Percentiles rank a stretch among this genome's conserved stretches.
Evolutionary conservation across 306 rosid genomes (phyloP).

Genomic region (Rosa lucieae): DNA sequence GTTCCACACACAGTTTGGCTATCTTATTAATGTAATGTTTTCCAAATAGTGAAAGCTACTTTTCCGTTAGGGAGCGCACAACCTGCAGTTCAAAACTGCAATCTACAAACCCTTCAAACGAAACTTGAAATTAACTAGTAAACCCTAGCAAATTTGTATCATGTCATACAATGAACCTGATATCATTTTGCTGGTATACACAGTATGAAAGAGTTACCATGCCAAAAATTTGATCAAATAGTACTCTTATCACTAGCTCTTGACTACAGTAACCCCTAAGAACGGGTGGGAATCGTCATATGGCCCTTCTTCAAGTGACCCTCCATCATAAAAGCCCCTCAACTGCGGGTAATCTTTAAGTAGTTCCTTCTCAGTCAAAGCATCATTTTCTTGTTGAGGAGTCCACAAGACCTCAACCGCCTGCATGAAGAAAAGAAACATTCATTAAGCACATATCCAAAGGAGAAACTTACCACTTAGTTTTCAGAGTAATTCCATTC

Average conservation of each 20-base stretch:
- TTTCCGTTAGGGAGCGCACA: background rate
- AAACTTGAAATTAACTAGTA: background rate
- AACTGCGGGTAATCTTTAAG: no score
- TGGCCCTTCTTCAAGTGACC: background rate
- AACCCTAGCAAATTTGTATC: background rate
- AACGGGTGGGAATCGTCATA: background rate
- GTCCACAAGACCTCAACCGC: no score
- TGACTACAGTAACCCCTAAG: background rate
- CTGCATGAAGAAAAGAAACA: no score
- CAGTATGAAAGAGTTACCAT: background rate
- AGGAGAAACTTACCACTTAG: no score
- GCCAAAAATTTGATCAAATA: background rate
- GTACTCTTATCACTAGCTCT: background rate
- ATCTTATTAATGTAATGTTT: no score
- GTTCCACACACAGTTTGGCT: no score
- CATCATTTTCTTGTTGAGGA: no score
- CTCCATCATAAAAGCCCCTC: background rate
- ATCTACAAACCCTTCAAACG: no score
- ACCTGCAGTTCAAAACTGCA: background rate
- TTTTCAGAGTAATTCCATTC: no score
- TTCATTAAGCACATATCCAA: no score
- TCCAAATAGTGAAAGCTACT: no score
- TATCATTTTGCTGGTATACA: background rate
- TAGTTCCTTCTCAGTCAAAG: no score
- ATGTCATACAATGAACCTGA: background rate